phyloP scores from a whole-genome alignment of 768 basidiomycete genomes.

The Boletus rex-veris region DNA sequence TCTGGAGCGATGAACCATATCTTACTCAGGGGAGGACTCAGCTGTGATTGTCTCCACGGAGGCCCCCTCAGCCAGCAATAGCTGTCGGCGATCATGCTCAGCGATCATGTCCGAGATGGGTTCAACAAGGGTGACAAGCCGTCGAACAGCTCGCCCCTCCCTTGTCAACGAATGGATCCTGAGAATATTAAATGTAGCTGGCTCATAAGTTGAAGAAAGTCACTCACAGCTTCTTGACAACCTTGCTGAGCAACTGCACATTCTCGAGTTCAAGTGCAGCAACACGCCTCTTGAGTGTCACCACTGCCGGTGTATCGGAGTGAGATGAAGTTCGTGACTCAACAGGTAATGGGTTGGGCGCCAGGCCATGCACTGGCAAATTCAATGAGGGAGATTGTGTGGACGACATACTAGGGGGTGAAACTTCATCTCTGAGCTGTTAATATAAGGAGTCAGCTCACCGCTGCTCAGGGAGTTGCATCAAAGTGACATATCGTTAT shows the following conservation, averaged over 20 bases:
- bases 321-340: too few relatives aligned
- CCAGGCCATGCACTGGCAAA: too few relatives aligned
- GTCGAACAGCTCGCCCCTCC: not conserved
- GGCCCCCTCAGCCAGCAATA: not conserved
- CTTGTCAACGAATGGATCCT: not conserved
- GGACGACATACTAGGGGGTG: too few relatives aligned
- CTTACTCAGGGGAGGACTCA: not conserved
- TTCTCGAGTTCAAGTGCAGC: not conserved
- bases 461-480: too few relatives aligned
- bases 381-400: too few relatives aligned
- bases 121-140: not conserved
- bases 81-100: not conserved
- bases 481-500: too few relatives aligned
- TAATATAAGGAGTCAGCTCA: too few relatives aligned
- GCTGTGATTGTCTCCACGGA: not conserved
- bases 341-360: too few relatives aligned
- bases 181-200: not conserved
- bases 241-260: not conserved
- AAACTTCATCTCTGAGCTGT: too few relatives aligned
- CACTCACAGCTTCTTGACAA: not conserved
- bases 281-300: not conserved
- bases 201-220: not conserved
- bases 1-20: too few relatives aligned
- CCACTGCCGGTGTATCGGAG: too few relatives aligned
- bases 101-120: not conserved